phyloP scores from a whole-genome alignment of 179 eudicot genomes.

The Vitellaria paradoxa region DNA sequence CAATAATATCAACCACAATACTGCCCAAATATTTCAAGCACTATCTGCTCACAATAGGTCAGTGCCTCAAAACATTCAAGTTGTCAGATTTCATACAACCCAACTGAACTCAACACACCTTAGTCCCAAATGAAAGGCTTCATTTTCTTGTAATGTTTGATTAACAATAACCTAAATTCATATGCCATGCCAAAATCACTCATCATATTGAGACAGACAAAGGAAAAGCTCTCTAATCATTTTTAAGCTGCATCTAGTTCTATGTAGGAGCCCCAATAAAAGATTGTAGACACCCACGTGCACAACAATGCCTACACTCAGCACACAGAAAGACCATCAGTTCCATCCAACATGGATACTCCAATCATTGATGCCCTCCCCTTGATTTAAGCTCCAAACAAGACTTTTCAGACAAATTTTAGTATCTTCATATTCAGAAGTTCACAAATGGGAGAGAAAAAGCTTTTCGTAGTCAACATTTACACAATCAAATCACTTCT shows the following conservation, averaged over 20 bases:
- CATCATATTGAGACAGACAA: background rate
- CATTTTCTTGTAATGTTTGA: background rate
- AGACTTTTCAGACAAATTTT: background rate
- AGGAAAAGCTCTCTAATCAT: background rate
- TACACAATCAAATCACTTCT: no score
- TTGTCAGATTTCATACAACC: no score
- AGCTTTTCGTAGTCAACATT: no score
- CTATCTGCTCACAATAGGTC: background rate
- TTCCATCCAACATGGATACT: background rate
- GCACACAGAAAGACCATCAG: background rate
- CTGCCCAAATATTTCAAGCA: background rate
- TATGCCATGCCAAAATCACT: background rate
- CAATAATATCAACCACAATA: background rate
- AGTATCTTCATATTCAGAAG: background rate
- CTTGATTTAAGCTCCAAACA: background rate
- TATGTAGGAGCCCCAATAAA: background rate
- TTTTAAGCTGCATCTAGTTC: background rate
- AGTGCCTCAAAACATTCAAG: background rate
- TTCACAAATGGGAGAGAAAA: background rate
- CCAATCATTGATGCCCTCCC: background rate
- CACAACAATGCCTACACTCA: background rate
- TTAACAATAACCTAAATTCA: background rate
- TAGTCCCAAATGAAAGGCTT: background rate
- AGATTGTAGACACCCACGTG: no score
- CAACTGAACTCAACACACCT: no score